Base-by-base conservation (phyloP, 2,329 filamentous ascomycete genomes). In the Neospermospora avenae region DNA sequence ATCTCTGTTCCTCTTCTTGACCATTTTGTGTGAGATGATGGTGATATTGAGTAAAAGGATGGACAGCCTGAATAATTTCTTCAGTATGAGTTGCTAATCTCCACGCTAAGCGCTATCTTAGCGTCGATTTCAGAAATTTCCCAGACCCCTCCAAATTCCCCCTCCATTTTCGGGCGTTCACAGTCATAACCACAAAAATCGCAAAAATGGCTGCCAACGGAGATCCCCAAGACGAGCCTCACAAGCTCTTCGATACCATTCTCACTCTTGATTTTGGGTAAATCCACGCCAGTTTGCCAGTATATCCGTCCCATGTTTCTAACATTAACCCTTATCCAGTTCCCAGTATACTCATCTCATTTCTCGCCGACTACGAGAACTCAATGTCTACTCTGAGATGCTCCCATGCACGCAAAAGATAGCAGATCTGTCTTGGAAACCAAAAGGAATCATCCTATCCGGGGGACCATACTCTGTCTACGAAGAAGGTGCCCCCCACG, bases 351-450 rank as follows among this genome's bases (percentile, higher is more conserved):
- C 84, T 42, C 88, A 92, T 74, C 79, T 93, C n/a, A 71, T 71
- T 37, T 69, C 70, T 8, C 56, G 90, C 57, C 84, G 90, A 35
- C 81, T 96, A 28, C 84, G 91, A 68, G 85, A 89, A 68, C 82
- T 96, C 75, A 88, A 88, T 77, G 83, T 96, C 74, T 96, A 90
- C 79, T 86, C 86, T 63, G 92, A 96, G 78, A 89, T 96, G 87
- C 84, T 96, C 45, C 90, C 90, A 22, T 96, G 92, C 76, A 96
- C 88, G 48, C 86, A 89, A 70, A 93, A 93, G 79, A 76, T 96
- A 22, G 78, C 84, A 6, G 90, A 95, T 58, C 81, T 96, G 35
- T 73, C 80, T 49, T 96, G 84, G 80, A 91, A 86, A 72, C 93
- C 93, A 20, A 89, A 88, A 72, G 93, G 93, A 67, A 86, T 98